phyloP scores from a whole-genome alignment of 2,329 filamentous ascomycete genomes.

The Bipolaris victoriae region DNA sequence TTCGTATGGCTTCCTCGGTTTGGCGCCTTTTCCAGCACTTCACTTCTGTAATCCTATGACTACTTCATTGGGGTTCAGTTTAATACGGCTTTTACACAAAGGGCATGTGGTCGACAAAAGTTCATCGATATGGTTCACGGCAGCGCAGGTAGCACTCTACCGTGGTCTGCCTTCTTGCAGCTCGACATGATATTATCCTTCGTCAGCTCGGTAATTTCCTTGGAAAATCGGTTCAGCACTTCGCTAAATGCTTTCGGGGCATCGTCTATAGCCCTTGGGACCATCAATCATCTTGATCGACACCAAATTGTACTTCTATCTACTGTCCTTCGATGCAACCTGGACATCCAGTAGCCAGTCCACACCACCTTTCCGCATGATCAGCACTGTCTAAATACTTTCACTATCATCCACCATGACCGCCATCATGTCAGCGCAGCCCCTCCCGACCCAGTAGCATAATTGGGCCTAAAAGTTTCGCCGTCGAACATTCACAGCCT shows the following conservation, averaged over 20 bases:
- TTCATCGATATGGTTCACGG: slow-evolving; percentile 47
- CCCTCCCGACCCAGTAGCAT: slow-evolving; percentile 30
- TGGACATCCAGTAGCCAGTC: slow-evolving; percentile 47
- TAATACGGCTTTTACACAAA: slow-evolving; percentile 47
- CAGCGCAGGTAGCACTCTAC: slow-evolving; percentile 43
- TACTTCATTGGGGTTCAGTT: slow-evolving; percentile 46
- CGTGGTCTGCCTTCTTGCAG: slow-evolving; percentile 43
- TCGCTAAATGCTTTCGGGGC: slow-evolving; percentile 48
- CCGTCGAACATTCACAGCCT: slow-evolving; percentile 30
- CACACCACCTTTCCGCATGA: slow-evolving; percentile 43
- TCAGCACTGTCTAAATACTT: slow-evolving; percentile 45
- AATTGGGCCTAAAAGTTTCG: slow-evolving; percentile 34
- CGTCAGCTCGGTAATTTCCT: slow-evolving; percentile 52
- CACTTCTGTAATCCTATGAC: slow-evolving; percentile 45
- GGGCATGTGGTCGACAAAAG: slow-evolving; percentile 50
- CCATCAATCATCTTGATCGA: slow-evolving; percentile 48
- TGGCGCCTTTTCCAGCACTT: slow-evolving; percentile 37
- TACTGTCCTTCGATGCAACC: slow-evolving; percentile 46
- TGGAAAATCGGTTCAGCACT: slow-evolving; percentile 49
- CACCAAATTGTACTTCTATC: slow-evolving; percentile 54
- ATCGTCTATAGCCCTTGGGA: slow-evolving; percentile 42
- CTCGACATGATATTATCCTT: slow-evolving; percentile 44
- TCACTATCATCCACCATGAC: slow-evolving; percentile 40
- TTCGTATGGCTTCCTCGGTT: slow-evolving; percentile 33
- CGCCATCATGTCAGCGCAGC: slow-evolving; percentile 39